Conservation (phyloP, 805 yeast genomes). For the Tanozyma kutaoensis region DNA sequence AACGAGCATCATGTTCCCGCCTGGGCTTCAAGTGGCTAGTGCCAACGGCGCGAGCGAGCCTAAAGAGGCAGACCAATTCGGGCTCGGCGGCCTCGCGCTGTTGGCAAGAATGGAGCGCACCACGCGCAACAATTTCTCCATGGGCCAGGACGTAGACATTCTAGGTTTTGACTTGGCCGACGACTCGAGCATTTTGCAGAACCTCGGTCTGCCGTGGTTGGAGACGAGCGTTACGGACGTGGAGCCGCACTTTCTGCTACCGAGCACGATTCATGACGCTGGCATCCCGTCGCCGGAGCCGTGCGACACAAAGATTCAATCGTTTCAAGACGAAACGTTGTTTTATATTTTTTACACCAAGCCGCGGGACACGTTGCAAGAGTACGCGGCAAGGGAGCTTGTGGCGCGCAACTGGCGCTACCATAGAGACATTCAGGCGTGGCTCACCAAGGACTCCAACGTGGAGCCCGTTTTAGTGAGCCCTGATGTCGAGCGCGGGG, state of each 20-base stretch:
- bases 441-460: conserved; percentile 90
- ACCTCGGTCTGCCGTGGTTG: conserved; percentile 90
- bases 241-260: conserved; percentile 67
- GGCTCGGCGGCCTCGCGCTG: conserved; percentile 50
- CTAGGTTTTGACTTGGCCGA: conserved; percentile 48
- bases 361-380: conserved; percentile 89
- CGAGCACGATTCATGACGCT: conserved; percentile 26
- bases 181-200: conserved; percentile 38
- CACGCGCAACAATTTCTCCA: conserved; percentile 52
- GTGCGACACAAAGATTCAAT: conserved; percentile 35
- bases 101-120: conserved; percentile 48
- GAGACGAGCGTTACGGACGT: conserved; percentile 86
- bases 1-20: too few relatives aligned
- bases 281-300: conserved; percentile 29
- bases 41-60: too few relatives aligned
- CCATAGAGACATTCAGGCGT: conserved; percentile 88
- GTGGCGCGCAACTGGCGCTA: conserved; percentile 93
- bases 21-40: too few relatives aligned
- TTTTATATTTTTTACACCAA: conserved; percentile 89
- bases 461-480: conserved; percentile 74
- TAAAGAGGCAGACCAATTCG: conserved; percentile 55
- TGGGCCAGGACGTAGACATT: conserved; percentile 63
- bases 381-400: conserved; percentile 82
- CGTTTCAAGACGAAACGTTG: conserved; percentile 81
- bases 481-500: conserved; percentile 82